A percentile compares a stretch with the other conserved stretches of the same genome.
phyloP scores from a whole-genome alignment of 192 early-diverging fungal genomes.

The Coemansia sp. region DNA sequence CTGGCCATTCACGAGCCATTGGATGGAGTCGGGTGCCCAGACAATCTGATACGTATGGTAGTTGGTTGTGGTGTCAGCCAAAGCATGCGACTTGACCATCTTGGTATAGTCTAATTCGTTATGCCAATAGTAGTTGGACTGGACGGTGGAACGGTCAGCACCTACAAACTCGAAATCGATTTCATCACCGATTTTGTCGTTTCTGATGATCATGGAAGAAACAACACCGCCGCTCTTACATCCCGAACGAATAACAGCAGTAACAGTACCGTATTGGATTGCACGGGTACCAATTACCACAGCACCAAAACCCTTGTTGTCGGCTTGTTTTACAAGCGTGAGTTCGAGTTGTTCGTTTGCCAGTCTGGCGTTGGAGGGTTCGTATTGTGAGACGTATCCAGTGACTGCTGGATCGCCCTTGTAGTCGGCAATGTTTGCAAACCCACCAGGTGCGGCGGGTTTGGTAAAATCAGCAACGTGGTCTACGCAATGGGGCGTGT shows the following conservation, averaged over 20 bases:
- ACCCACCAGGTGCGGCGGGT: slow-evolving; percentile 1
- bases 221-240: slow-evolving; percentile 54
- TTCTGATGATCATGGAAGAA: slow-evolving; percentile 56
- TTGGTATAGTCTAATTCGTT: slow-evolving; percentile 56
- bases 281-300: slow-evolving; percentile 54
- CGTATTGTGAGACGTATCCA: slow-evolving; percentile 54
- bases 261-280: slow-evolving; percentile 59
- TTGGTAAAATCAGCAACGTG: slow-evolving; percentile 23
- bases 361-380: slow-evolving; percentile 51
- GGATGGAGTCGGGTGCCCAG: slow-evolving; percentile 56
- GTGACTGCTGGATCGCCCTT: slow-evolving; percentile 48
- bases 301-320: slow-evolving; percentile 54
- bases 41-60: slow-evolving; percentile 57
- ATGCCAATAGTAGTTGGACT: slow-evolving; percentile 63
- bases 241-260: slow-evolving; percentile 53
- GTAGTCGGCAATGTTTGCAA: slow-evolving; percentile 43
- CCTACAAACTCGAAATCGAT: slow-evolving; percentile 70
- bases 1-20: slow-evolving; percentile 51
- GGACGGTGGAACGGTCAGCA: slow-evolving; percentile 44
- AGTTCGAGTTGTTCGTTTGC: slow-evolving; percentile 45
- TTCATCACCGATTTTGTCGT: slow-evolving; percentile 57
- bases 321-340: slow-evolving; percentile 38
- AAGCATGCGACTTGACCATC: slow-evolving; percentile 30
- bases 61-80: slow-evolving; percentile 37
- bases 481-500: slow-evolving; percentile 41